Percentiles rank a stretch among this genome's conserved stretches.
Evolutionary conservation across 257 asterid genomes (phyloP).

Genomic region (Solanum sejunctum): DNA sequence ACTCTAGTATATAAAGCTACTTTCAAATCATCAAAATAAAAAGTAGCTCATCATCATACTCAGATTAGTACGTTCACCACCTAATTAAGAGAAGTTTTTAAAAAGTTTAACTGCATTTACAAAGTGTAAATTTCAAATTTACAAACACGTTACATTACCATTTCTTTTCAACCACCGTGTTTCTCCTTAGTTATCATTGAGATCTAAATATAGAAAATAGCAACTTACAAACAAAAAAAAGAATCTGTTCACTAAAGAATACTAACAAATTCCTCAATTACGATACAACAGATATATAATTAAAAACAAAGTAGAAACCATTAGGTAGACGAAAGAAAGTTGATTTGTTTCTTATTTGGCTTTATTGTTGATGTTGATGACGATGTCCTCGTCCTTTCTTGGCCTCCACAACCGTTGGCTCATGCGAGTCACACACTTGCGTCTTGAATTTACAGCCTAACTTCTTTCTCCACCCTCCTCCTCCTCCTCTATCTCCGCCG

Average conservation of each 20-base stretch:
- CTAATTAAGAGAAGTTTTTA: background rate
- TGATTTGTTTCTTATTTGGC: background rate
- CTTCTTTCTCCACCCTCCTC: conserved; percentile 54
- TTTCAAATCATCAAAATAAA: background rate
- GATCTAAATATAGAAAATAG: background rate
- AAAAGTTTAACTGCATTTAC: background rate
- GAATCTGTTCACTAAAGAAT: background rate
- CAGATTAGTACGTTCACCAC: background rate
- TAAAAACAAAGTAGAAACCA: background rate
- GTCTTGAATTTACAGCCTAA: conserved; percentile 86
- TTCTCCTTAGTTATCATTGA: background rate
- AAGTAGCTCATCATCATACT: background rate
- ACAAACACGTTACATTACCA: background rate
- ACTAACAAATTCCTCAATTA: background rate
- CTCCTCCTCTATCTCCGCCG: background rate
- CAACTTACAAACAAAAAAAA: background rate
- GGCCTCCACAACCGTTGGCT: conserved; percentile 45
- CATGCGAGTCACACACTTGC: conserved; percentile 93
- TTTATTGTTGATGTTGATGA: conserved; percentile 25
- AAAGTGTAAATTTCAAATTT: background rate
- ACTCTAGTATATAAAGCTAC: background rate
- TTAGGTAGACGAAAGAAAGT: background rate
- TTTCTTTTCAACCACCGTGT: background rate
- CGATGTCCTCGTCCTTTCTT: conserved; percentile 37
- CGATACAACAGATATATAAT: background rate